Conservation (phyloP, 2,329 filamentous ascomycete species). For the Aureobasidium sp. region DNA sequence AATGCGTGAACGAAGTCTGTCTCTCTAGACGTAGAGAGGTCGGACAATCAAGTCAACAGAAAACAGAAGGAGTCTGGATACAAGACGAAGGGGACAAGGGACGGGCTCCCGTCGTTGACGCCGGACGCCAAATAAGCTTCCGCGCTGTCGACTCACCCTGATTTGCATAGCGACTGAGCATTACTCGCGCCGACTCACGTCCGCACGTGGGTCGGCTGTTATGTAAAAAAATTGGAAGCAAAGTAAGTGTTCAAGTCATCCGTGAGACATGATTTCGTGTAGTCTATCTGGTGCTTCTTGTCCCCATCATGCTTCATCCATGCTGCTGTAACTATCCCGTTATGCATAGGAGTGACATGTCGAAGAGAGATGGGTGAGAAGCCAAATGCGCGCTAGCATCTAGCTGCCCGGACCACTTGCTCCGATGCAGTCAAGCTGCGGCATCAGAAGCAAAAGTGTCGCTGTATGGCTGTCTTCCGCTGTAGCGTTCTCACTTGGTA, state of each 20-base stretch:
- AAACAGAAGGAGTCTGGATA: neutral
- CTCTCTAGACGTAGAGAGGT: neutral
- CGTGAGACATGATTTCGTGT: constrained; percentile 12
- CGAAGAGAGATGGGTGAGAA: constrained; percentile 7
- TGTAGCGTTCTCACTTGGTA: constrained; percentile 32
- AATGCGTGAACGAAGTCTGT: neutral
- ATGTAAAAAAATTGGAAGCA: neutral
- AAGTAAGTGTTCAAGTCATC: neutral
- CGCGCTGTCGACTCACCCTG: neutral
- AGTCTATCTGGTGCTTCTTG: neutral
- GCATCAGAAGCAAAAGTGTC: constrained; percentile 5
- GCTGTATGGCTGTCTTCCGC: neutral
- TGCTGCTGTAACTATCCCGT: neutral
- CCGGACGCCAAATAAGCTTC: neutral
- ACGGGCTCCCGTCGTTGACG: neutral
- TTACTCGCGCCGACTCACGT: neutral
- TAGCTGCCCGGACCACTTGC: constrained; percentile 12
- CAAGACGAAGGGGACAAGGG: neutral
- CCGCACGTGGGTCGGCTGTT: neutral
- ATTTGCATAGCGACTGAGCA: neutral
- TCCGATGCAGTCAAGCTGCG: constrained; percentile 4
- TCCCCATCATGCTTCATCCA: neutral
- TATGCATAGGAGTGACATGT: neutral
- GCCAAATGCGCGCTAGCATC: constrained; percentile 12
- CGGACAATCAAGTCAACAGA: neutral